phyloP scores from a whole-genome alignment of 73 alveolate genomes.

The Tetrahymena elliotti region DNA sequence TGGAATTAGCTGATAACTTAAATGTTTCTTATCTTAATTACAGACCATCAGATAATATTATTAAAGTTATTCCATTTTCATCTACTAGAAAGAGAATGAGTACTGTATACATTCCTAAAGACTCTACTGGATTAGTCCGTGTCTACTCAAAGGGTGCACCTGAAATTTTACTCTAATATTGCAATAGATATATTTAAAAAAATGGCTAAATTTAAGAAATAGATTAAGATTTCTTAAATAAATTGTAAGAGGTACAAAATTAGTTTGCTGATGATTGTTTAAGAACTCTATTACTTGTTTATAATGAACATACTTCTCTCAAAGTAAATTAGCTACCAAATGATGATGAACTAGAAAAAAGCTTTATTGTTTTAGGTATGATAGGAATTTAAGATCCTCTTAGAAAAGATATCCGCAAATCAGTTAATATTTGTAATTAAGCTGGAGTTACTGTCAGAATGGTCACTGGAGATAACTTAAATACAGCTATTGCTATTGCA shows the following conservation, averaged over 20 bases:
- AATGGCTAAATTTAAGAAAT: slow-evolving; percentile 55
- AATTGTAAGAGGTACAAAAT: slow-evolving; percentile 43
- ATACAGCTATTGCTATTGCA: slow-evolving; percentile 90
- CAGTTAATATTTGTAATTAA: slow-evolving; percentile 60
- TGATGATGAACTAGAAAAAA: slow-evolving; percentile 49
- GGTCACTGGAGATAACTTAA: slow-evolving; percentile 93
- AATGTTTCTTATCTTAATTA: slow-evolving; percentile 9
- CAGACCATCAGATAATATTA: background rate
- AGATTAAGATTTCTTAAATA: slow-evolving; percentile 7
- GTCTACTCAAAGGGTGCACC: slow-evolving; percentile 83
- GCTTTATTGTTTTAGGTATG: slow-evolving; percentile 48
- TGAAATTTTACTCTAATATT: slow-evolving; percentile 58
- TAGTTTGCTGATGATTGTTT: slow-evolving; percentile 59
- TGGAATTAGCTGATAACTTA: slow-evolving; percentile 33
- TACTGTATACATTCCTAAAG: slow-evolving; percentile 40
- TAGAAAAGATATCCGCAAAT: slow-evolving; percentile 75
- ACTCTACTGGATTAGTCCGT: background rate
- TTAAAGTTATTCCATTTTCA: slow-evolving; percentile 67
- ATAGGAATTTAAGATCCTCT: slow-evolving; percentile 84
- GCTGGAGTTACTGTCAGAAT: slow-evolving; percentile 88
- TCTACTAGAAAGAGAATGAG: slow-evolving; percentile 87
- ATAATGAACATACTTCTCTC: slow-evolving; percentile 53
- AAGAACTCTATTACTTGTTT: slow-evolving; percentile 72
- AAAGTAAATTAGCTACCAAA: slow-evolving; percentile 35
- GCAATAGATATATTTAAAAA: slow-evolving; percentile 52